phyloP scores from a whole-genome alignment of 345 rosid species.

The Gossypium herbaceum region DNA sequence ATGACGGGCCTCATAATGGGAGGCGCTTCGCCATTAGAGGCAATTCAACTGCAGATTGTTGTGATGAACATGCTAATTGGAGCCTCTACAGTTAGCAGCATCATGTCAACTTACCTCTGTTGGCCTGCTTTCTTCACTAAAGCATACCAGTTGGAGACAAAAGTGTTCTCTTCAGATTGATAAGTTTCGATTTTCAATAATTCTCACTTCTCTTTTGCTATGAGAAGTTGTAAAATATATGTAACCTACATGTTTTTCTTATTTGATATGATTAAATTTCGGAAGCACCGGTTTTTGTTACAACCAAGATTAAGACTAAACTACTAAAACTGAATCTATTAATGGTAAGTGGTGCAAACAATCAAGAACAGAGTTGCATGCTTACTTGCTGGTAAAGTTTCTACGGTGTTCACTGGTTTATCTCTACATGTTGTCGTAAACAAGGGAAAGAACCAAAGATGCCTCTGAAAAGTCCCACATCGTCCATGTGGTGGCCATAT shows the following conservation, averaged over 20 bases:
- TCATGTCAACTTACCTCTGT: slow-evolving; percentile 71
- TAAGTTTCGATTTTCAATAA: background rate
- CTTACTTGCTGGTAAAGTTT: background rate
- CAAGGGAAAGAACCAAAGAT: slow-evolving; percentile 13
- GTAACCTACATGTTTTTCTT: background rate
- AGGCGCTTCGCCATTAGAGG: slow-evolving; percentile 85
- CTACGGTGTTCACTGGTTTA: background rate
- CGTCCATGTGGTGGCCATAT: background rate
- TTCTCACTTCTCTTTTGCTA: background rate
- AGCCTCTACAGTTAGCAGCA: slow-evolving; percentile 77
- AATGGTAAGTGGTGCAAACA: background rate
- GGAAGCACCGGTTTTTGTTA: background rate
- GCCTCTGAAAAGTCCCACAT: background rate
- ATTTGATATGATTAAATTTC: background rate
- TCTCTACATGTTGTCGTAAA: background rate
- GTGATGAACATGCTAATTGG: slow-evolving; percentile 93
- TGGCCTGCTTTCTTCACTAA: slow-evolving; percentile 92
- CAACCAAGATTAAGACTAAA: too few species aligned
- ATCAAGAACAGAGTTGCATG: background rate
- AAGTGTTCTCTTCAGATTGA: slow-evolving; percentile 52
- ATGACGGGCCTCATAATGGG: slow-evolving; percentile 98
- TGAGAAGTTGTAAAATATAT: background rate
- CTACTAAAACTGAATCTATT: too few species aligned
- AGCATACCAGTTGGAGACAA: slow-evolving; percentile 66
- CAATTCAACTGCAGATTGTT: slow-evolving; percentile 91